phyloP scores from a whole-genome alignment of 2,329 filamentous ascomycete species.

The Ophiostoma piceae region DNA sequence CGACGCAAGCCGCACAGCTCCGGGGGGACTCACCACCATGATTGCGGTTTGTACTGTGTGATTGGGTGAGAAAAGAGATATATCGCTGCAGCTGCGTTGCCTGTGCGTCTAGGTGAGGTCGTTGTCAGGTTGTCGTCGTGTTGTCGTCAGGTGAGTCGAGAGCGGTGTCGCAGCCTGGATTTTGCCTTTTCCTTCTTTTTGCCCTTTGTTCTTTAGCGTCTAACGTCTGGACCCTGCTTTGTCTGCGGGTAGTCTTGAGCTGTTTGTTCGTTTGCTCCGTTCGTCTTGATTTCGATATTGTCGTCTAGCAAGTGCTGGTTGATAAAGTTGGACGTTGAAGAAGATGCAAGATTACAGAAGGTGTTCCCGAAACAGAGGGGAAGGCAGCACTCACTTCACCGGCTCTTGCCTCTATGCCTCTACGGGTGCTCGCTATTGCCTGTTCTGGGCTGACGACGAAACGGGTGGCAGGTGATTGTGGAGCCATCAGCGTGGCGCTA shows the following conservation, averaged over 20 bases:
- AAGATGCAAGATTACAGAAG: conserved; percentile 15
- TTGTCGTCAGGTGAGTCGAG: conserved; percentile 1
- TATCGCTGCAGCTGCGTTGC: neutral
- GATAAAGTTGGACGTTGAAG: neutral
- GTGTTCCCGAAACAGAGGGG: conserved; percentile 18
- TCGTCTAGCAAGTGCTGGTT: neutral
- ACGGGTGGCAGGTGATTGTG: conserved; percentile 16
- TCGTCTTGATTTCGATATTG: neutral
- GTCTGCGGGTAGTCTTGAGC: neutral
- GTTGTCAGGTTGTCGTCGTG: neutral
- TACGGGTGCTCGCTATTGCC: neutral
- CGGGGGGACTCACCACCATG: conserved; percentile 28
- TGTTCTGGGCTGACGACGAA: conserved; percentile 17
- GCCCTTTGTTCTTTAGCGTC: conserved; percentile 6
- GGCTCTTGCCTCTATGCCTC: conserved; percentile 3
- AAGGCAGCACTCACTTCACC: conserved; percentile 18
- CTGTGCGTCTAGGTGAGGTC: neutral
- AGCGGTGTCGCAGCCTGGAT: conserved; percentile 11
- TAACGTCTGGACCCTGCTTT: neutral
- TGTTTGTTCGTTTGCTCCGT: neutral
- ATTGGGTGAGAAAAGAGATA: neutral
- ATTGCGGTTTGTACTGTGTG: conserved; percentile 5
- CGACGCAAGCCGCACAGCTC: conserved; percentile 11
- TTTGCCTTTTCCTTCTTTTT: conserved; percentile 1
- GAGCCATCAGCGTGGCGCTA: neutral